A percentile compares a stretch with the other conserved stretches of the same genome.
Evolutionary conservation across 148 eudicot genomes (phyloP).

Genomic region (Diospyros kaki): DNA sequence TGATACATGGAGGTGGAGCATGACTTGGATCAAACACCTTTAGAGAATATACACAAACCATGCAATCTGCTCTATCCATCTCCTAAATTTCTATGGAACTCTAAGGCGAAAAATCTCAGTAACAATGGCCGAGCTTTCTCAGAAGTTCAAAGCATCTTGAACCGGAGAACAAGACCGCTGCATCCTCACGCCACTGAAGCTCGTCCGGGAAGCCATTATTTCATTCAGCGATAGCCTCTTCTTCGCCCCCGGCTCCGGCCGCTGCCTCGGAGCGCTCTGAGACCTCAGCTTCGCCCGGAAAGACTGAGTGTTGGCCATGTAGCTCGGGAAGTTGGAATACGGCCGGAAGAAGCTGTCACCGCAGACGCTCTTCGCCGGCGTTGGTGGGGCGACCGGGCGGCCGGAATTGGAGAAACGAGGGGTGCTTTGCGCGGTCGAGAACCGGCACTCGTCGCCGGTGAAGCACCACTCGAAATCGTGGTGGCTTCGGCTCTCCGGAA

Average conservation of each 20-base stretch:
- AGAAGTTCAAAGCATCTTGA: slow-evolving; percentile 46
- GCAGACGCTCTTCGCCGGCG: slow-evolving; percentile 81
- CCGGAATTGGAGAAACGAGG: slow-evolving; percentile 49
- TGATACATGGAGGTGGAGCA: no score
- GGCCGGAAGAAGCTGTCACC: slow-evolving; percentile 59
- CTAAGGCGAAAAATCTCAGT: no score
- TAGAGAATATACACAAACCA: no score
- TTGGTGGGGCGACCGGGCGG: slow-evolving; percentile 36
- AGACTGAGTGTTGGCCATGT: slow-evolving; percentile 80
- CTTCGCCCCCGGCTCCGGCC: slow-evolving; percentile 57
- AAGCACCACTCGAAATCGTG: slow-evolving; percentile 54
- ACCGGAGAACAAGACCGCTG: slow-evolving; percentile 55
- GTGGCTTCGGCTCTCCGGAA: slow-evolving; percentile 36
- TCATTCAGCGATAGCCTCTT: slow-evolving; percentile 63
- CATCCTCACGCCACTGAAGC: slow-evolving; percentile 79
- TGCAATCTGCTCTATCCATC: no score
- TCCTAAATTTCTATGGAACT: no score
- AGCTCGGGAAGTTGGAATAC: slow-evolving; percentile 49
- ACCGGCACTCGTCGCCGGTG: slow-evolving; percentile 39
- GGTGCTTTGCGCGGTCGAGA: slow-evolving; percentile 72
- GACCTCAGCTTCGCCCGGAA: slow-evolving; percentile 80
- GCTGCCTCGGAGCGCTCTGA: slow-evolving; percentile 79
- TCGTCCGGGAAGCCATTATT: slow-evolving; percentile 71
- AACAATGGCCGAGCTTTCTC: neutral
- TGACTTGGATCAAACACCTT: no score